Evolutionary conservation across 352 stramenopile genomes (phyloP).

Genomic region (Halophytophthora batemanensis): DNA sequence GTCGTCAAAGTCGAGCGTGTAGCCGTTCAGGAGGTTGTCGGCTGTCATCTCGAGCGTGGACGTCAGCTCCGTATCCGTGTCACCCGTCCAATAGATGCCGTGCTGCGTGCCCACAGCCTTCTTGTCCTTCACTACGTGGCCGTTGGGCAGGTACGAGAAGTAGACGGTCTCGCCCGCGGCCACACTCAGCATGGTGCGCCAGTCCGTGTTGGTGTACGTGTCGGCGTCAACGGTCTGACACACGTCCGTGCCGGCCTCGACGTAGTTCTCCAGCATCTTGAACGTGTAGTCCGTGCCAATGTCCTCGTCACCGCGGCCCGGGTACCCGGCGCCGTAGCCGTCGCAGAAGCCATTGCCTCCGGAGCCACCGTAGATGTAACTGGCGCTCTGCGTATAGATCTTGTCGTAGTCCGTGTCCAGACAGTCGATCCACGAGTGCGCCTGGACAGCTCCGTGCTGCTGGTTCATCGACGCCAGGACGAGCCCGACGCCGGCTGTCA

Average conservation of each 20-base stretch:
- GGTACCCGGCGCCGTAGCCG: constrained; percentile 64
- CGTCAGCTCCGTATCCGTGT: constrained; percentile 21
- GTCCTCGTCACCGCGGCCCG: constrained; percentile 43
- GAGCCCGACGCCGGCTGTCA: too few relatives aligned
- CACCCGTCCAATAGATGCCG: constrained; percentile 46
- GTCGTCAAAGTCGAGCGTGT: constrained; percentile 40
- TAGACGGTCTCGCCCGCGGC: constrained; percentile 31
- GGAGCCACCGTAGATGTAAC: constrained; percentile 64
- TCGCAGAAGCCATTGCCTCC: constrained; percentile 65
- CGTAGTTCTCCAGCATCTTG: constrained; percentile 53
- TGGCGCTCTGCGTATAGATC: constrained; percentile 57
- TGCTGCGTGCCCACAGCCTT: constrained; percentile 38
- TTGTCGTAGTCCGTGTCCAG: constrained; percentile 56
- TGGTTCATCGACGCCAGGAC: too few relatives aligned
- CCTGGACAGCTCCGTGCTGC: constrained; percentile 29
- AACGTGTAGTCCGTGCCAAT: constrained; percentile 48
- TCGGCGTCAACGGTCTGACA: constrained; percentile 41
- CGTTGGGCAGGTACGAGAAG: constrained; percentile 42
- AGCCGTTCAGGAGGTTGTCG: constrained; percentile 39
- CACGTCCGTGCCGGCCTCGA: constrained; percentile 28
- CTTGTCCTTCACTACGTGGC: constrained; percentile 52
- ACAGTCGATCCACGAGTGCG: constrained; percentile 72
- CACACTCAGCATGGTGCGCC: constrained; percentile 34
- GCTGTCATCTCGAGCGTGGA: constrained; percentile 38
- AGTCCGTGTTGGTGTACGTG: constrained; percentile 43